Base-by-base conservation (phyloP, 495 filamentous ascomycete species). In the Hypoxylon subgilvum region DNA sequence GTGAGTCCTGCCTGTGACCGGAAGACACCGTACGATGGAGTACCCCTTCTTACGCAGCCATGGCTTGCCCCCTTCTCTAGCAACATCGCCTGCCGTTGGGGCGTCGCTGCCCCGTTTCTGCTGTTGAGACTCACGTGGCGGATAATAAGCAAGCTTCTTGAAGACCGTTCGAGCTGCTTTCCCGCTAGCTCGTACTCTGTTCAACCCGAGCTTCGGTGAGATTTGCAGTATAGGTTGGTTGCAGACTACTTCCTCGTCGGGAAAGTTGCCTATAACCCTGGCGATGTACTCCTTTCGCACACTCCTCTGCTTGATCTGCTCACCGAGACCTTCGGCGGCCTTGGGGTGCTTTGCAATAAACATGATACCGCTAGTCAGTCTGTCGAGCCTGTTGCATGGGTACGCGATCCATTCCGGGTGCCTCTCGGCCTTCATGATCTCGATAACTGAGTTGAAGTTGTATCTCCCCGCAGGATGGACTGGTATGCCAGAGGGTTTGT, bases 401-500 rank as follows among this genome's bases (percentile, higher is more conserved):
- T 92, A 76, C 0, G 93, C 90, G 45, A 87, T 76, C 73, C 82
- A 96, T 6, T 75, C 75, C n/a, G 80, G 71, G 6, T 84, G 80
- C 44, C 91, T 79, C 67, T 96, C 87, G 2, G 88, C 78, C 55
- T 88, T 87, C 81, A 98, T 86, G 59, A 98, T 96, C 76, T 98
- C 93, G 16, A 96, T 79, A 32, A 98, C 79, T 1, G 89, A 89
- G 72, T 98, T 97, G 78, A 88, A 96, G 72, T 92, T 89, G 74
- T 98, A 98, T 16, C 94, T 86, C 9, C 94, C 94, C 8, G 94
- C 92, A 12, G 94, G 86, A 72, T 98, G 94, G 0, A 98, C 94
- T 0, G 94, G 94, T 14, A 98, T 82, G 8, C 94, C 94, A 16
- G 94, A 87, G 1, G 94, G 94, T 73, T 98, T 98, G 74, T 96